Evolutionary conservation across 257 asterid species (phyloP), one percentile per base, ranked within the genome.

Genomic region (Primulina tabacum): DNA sequence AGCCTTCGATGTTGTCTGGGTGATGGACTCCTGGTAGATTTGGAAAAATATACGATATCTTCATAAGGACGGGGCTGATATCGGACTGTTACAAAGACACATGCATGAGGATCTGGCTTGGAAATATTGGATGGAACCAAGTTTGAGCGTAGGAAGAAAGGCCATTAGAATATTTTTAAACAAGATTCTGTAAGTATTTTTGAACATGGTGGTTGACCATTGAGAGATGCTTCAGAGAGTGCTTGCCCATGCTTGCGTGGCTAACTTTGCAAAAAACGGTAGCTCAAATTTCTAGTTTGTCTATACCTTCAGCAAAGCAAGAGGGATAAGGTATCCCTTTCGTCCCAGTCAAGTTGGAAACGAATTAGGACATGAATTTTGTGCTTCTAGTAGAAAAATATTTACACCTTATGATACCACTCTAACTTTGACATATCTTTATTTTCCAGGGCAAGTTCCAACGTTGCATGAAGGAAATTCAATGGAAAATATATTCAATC

Each of bases 381-480:
- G 32, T 43, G 14, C 70, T 47, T 74, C 52, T 35, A 38, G n/a
- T 21, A 67, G 14, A 9, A 30, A 4, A 52, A 8, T 32, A n/a
- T 33, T 43, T 60, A 21, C 28, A 58, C 65, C 47, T 37, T 64
- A 62, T 63, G 73, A 70, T 30, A 33, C 64, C 57, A 64, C 62
- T 68, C 60, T 69, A n/a, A 16, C 71, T 60, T 57, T 70, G 21
- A 29, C 75, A 68, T 71, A 26, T 50, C 47, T 59, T 77, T n/a
- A 67, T 64, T 70, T 74, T 77, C 68, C 89, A 94, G 99, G 98
- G 63, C 82, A 90, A 73, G 98, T 94, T 82, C 99, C 99, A 65
- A 88, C 90, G 59, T 82, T 91, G 81, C 88, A 79, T 75, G 98
- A 94, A 67, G 99, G 99, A 71, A 94, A 94, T 84, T 81, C 78